Percentiles rank a stretch among this genome's conserved stretches.
These are phyloP conservation scores for Cronartium quercuum DNA, from an alignment of 1,284 basidiomycete species.

Conservation along the genomic window DNA sequence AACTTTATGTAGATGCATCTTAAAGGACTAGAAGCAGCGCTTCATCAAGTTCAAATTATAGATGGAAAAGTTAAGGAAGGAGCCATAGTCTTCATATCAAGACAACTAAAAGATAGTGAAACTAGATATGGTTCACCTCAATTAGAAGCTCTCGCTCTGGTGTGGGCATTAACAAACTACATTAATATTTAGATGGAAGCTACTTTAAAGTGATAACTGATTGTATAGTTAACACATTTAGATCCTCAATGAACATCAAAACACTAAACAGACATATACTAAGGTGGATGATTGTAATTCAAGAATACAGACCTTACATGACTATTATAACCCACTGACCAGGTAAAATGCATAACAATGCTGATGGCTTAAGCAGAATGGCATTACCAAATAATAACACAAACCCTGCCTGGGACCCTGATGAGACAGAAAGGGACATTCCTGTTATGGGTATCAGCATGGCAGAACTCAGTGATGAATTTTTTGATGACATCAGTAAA, in stretches of 20 bases:
- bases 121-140: constrained; percentile 14
- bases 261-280: constrained; percentile 18
- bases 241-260: too few species aligned
- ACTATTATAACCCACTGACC: not conserved
- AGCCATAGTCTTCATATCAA: constrained; percentile 22
- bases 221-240: too few species aligned
- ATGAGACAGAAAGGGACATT: not conserved
- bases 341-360: constrained; percentile 7
- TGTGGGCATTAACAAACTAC: too few species aligned
- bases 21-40: too few species aligned
- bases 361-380: not conserved
- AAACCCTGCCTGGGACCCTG: constrained; percentile 3
- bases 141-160: too few species aligned
- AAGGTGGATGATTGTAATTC: constrained; percentile 11
- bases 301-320: constrained; percentile 2
- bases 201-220: too few species aligned
- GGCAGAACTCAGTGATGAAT: not conserved
- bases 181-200: too few species aligned
- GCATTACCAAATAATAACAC: not conserved
- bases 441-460: not conserved
- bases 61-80: too few species aligned
- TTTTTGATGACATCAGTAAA: not conserved
- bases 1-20: too few species aligned
- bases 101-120: too few species aligned
- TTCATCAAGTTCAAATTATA: too few species aligned